Evolutionary conservation across 129 eudicot species (phyloP).

Genomic region (Pulicaria dysenterica): DNA sequence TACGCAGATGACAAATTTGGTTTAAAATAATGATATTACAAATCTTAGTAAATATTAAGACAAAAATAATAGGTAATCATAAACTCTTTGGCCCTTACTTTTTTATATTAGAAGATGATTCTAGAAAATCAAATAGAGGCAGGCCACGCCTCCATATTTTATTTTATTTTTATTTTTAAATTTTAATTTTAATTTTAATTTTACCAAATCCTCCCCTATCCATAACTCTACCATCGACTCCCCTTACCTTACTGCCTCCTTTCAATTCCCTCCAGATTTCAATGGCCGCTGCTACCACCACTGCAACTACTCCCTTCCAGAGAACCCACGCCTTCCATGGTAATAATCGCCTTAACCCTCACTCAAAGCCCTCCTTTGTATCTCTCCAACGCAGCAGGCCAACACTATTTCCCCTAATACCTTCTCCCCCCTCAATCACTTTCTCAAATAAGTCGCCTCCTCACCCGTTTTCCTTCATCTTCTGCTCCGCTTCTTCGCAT

Average conservation of each 20-base stretch:
- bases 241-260: background rate
- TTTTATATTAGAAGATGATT: too few relatives aligned
- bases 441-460: conserved; percentile 20
- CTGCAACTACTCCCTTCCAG: conserved; percentile 8
- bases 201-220: conserved; percentile 31
- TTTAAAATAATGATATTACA: too few relatives aligned
- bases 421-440: conserved; percentile 18
- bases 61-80: too few relatives aligned
- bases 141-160: too few relatives aligned
- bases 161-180: background rate
- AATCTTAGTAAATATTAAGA: too few relatives aligned
- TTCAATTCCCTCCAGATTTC: background rate
- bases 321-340: conserved; percentile 4
- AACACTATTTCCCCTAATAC: conserved; percentile 18
- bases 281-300: conserved; percentile 24
- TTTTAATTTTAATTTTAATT: background rate
- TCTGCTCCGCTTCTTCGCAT: conserved; percentile 34
- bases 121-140: too few relatives aligned
- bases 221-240: conserved; percentile 18
- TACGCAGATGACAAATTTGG: too few relatives aligned
- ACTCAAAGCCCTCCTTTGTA: conserved; percentile 25
- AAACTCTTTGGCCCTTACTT: too few relatives aligned
- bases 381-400: conserved; percentile 29
- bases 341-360: background rate
- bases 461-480: conserved; percentile 12